These are phyloP conservation scores for Aspergillus fijiensis DNA, from an alignment of 2,329 filamentous ascomycete species.

Conservation along the genomic window DNA sequence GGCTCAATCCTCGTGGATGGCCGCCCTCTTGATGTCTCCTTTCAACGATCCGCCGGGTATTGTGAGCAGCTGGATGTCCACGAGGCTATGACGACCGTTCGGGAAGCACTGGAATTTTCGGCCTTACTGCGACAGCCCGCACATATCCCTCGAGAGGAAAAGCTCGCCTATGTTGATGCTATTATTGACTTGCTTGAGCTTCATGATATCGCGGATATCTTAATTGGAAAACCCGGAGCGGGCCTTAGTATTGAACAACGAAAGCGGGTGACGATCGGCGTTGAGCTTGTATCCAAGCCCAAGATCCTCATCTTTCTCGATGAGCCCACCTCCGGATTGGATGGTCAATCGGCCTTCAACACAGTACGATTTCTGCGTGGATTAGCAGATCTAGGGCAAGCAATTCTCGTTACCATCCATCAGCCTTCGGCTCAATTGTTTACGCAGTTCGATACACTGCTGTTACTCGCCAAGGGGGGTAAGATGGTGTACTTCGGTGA, in stretches of 20 bases:
- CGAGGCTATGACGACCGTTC: conserved; percentile 73
- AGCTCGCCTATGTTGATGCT: conserved; percentile 79
- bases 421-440: conserved; percentile 64
- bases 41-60: conserved; percentile 10
- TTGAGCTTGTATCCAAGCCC: conserved; percentile 89
- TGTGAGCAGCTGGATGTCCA: conserved; percentile 76
- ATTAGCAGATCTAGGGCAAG: conserved; percentile 76
- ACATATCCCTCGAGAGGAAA: conserved; percentile 66
- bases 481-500: no score
- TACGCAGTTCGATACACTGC: no score
- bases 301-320: conserved; percentile 83
- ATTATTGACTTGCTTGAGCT: conserved; percentile 86
- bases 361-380: conserved; percentile 79
- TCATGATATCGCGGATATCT: conserved; percentile 80
- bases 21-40: neutral
- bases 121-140: conserved; percentile 77
- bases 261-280: conserved; percentile 80
- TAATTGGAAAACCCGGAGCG: conserved; percentile 83
- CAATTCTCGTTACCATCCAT: conserved; percentile 85
- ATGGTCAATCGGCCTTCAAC: conserved; percentile 39
- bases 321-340: conserved; percentile 47
- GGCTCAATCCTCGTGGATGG: conserved; percentile 36
- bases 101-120: conserved; percentile 80
- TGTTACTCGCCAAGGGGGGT: no score
- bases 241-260: conserved; percentile 63